Percentiles rank a stretch among this genome's conserved stretches.
Evolutionary conservation across 2,329 filamentous ascomycete species (phyloP).

Genomic region (Aspergillus sp.): DNA sequence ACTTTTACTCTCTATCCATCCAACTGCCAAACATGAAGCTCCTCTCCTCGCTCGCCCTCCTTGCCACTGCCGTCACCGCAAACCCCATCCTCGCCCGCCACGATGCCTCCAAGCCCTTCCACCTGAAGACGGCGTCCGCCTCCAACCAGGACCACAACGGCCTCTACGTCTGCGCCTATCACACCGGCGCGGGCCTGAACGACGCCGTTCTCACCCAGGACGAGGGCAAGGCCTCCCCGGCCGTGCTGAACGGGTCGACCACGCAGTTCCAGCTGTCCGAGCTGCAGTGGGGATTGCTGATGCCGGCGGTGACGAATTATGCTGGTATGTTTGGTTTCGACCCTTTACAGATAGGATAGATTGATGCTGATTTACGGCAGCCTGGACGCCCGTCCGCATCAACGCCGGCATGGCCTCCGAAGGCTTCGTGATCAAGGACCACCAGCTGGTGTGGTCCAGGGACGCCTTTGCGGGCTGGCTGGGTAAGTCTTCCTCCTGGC

Average conservation of each 20-base stretch:
- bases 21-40: conserved; percentile 24
- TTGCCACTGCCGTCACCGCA: conserved; percentile 19
- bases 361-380: conserved; percentile 12
- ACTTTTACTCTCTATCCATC: neutral
- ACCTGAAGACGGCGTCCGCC: conserved; percentile 25
- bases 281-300: conserved; percentile 24
- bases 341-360: neutral
- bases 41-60: conserved; percentile 17
- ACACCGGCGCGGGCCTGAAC: conserved; percentile 32
- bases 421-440: conserved; percentile 23
- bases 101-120: conserved; percentile 17
- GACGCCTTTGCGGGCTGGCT: conserved; percentile 32
- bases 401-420: conserved; percentile 22
- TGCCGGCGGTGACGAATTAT: conserved; percentile 21
- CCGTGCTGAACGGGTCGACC: conserved; percentile 26
- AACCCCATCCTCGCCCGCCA: conserved; percentile 14
- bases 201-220: conserved; percentile 27
- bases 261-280: conserved; percentile 21
- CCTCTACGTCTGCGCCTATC: conserved; percentile 30
- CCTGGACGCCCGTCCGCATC: conserved; percentile 28
- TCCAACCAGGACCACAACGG: conserved; percentile 20
- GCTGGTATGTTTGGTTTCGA: conserved; percentile 20
- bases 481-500: conserved; percentile 22
- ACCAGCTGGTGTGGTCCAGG: conserved; percentile 18
- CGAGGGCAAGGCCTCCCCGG: conserved; percentile 13